Base-by-base conservation (phyloP, 2,329 filamentous ascomycete species). In the Thermothelomyces thermophilus region DNA sequence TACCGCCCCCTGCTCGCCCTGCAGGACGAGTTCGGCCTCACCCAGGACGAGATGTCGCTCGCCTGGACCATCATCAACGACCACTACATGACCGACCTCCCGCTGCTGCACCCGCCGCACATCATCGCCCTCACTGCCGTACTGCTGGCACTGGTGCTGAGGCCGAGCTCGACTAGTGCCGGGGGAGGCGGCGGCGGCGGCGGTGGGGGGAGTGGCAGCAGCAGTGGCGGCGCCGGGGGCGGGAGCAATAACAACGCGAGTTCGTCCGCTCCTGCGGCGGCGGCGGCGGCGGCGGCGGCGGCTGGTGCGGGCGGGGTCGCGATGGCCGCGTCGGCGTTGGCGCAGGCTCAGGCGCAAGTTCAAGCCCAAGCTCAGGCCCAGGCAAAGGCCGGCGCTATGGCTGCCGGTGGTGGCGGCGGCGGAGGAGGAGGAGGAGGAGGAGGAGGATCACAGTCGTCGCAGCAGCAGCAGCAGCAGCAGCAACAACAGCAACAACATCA, bases 1-100 rank as follows among this genome's bases (percentile, higher is more conserved):
- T 95, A 95, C 68, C 86, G 89, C 47, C 89, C 85, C 35, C 73
- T 96, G 26, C 78, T 78, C 4, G 82, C 83, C 37, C 73, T 95
- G 37, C 83, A 87, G 56, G 71, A 73, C 46, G 80, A 86, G 51
- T 77, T 95, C 51, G 72, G 74, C 41, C 73, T 96, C 37, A 80
- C 79, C n/a, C 78, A 82, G 50, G 90, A 95, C 55, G 90, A 96
- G 63, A 75, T 82, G 24, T 77, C 81, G 40, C 75, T 94, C 28
- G 87, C 89, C 26, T 86, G 86, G 73, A 86, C 82, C 1, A 82
- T 95, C 53, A 84, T 95, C 64, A 96, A 95, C 68, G 90, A 96
- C 66, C 86, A 88, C 65, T 95, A 88, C 70, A 84, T 94, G 68
- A 95, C 90, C 7, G 90, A 96, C 64, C 74, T 95, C n/a, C 87